These are phyloP conservation scores for Entomortierella chlamydospora DNA, from an alignment of 192 early-diverging fungal genomes.

Conservation along the genomic window DNA sequence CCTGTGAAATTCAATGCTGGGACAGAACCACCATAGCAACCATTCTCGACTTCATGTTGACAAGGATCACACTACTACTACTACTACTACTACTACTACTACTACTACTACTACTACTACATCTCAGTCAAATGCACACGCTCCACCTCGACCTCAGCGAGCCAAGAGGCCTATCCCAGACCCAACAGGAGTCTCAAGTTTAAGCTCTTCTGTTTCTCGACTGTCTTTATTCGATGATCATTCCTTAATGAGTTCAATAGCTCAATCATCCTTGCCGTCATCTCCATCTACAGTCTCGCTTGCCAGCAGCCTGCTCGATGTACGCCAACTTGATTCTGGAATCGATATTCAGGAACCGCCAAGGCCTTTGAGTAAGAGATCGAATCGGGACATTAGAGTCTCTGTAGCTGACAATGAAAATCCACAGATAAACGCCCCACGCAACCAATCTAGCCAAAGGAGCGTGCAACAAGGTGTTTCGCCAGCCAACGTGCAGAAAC, in stretches of 20 bases:
- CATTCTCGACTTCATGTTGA: constrained; percentile 6
- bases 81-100: not conserved
- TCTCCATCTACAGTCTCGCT: constrained; percentile 24
- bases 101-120: not conserved
- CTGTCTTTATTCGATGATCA: constrained; percentile 30
- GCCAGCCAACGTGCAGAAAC: not conserved
- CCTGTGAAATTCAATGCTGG: constrained; percentile 18
- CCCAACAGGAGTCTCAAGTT: not conserved
- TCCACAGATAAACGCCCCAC: constrained; percentile 16
- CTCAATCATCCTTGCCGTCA: constrained; percentile 6
- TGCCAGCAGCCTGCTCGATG: constrained; percentile 5
- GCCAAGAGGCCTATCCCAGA: constrained; percentile 21
- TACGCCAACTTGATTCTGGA: constrained; percentile 13
- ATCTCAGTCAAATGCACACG: constrained; percentile 4
- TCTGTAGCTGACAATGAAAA: constrained; percentile 10
- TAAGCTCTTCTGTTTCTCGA: constrained; percentile 29
- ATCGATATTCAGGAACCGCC: constrained; percentile 27
- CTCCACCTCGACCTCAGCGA: constrained; percentile 32
- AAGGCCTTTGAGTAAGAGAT: constrained; percentile 24
- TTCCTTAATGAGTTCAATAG: not conserved
- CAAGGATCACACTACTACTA: constrained; percentile 10
- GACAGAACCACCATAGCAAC: constrained; percentile 4
- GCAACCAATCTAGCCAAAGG: not conserved
- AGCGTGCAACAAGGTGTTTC: constrained; percentile 1
- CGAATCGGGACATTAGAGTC: constrained; percentile 27